These are phyloP conservation scores for Sphenostylis stenocarpa DNA, from an alignment of 306 rosid genomes.

Conservation along the genomic window DNA sequence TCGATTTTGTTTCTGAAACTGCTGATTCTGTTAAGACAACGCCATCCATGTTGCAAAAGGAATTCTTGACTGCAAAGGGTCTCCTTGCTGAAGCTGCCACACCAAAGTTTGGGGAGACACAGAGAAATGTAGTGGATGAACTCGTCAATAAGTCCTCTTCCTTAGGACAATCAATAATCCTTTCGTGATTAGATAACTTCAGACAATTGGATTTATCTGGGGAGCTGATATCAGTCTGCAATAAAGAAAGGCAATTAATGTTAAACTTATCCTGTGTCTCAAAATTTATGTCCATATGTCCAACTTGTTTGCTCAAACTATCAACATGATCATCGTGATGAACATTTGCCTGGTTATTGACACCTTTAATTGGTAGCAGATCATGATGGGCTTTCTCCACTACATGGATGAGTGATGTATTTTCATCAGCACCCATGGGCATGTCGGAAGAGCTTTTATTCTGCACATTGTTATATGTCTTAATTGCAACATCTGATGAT, in stretches of 20 bases:
- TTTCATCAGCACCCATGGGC: constrained; percentile 29
- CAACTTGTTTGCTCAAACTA: constrained; percentile 54
- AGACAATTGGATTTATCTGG: constrained; percentile 34
- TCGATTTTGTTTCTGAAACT: constrained; percentile 37
- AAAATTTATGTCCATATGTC: constrained; percentile 38
- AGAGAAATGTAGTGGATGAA: background rate
- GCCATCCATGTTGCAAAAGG: constrained; percentile 52
- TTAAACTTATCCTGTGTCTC: constrained; percentile 30
- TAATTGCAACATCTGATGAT: constrained; percentile 43
- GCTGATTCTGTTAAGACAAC: constrained; percentile 36
- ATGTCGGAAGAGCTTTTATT: constrained; percentile 32
- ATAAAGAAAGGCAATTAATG: constrained; percentile 33
- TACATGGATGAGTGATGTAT: constrained; percentile 5
- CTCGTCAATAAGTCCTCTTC: constrained; percentile 24
- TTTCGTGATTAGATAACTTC: constrained; percentile 31
- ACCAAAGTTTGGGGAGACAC: constrained; percentile 33
- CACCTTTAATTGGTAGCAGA: constrained; percentile 28
- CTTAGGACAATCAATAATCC: constrained; percentile 30
- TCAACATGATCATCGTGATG: constrained; percentile 45
- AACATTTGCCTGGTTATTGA: constrained; percentile 30
- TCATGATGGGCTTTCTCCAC: constrained; percentile 20
- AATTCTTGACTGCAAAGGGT: constrained; percentile 51
- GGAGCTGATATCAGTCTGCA: constrained; percentile 32
- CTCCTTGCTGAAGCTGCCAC: constrained; percentile 33
- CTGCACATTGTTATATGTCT: constrained; percentile 33